Percentiles rank a stretch among this genome's conserved stretches.
Conservation (phyloP, 495 filamentous ascomycete species). For the Cenococcum geophilum region DNA sequence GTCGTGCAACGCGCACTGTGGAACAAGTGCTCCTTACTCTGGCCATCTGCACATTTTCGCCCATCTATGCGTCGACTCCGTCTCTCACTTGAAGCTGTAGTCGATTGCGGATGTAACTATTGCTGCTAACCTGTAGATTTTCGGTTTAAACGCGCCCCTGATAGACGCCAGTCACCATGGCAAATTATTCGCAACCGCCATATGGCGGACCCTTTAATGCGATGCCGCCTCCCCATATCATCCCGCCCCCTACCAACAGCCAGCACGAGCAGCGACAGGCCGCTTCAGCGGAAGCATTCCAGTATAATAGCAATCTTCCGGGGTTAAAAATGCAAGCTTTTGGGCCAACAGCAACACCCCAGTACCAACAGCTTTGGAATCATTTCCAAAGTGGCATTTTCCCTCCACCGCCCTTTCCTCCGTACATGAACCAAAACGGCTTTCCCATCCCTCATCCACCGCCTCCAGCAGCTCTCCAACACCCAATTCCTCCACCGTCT, state of each 20-base stretch:
- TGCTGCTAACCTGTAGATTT: slow-evolving; percentile 2
- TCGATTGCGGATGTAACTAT: background rate
- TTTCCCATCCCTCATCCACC: slow-evolving; percentile 12
- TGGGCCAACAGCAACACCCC: background rate
- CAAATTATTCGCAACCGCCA: slow-evolving; percentile 24
- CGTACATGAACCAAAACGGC: slow-evolving; percentile 1
- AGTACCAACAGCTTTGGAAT: background rate
- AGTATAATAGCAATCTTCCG: slow-evolving; percentile 5
- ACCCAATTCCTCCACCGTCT: slow-evolving; percentile 4
- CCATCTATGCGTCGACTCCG: background rate
- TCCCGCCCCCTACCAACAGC: background rate
- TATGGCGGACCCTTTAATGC: slow-evolving; percentile 11
- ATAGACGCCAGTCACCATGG: slow-evolving; percentile 11
- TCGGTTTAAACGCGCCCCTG: background rate
- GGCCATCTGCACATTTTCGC: background rate
- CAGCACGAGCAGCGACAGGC: slow-evolving; percentile 4
- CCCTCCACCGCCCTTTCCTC: slow-evolving; percentile 5
- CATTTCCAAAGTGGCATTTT: background rate
- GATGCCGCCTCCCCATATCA: slow-evolving; percentile 3
- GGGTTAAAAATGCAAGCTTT: slow-evolving; percentile 13
- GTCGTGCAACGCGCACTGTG: background rate
- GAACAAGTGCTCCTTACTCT: background rate
- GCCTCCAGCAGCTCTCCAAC: background rate
- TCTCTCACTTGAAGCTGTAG: background rate
- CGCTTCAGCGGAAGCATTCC: slow-evolving; percentile 10